Percentiles rank a stretch among this genome's conserved stretches.
Evolutionary conservation across 2,329 filamentous ascomycete genomes (phyloP).

Genomic region (Nemania diffusa): DNA sequence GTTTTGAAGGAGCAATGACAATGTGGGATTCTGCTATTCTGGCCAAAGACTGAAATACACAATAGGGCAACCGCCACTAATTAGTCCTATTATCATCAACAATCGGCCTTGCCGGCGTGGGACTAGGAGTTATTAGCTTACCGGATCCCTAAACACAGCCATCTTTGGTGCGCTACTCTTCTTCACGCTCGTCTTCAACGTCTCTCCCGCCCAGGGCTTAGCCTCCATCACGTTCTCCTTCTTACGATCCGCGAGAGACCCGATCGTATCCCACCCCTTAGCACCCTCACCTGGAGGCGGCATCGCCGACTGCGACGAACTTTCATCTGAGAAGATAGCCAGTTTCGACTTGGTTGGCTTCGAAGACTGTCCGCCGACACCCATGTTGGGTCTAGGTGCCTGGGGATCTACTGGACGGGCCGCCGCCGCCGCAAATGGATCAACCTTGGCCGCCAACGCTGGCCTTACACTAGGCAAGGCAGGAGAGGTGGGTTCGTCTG

Average conservation of each 20-base stretch:
- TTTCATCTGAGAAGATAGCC: conserved; percentile 87
- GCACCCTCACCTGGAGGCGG: conserved; percentile 63
- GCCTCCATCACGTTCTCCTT: conserved; percentile 92
- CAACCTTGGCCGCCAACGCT: conserved; percentile 84
- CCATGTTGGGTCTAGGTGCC: conserved; percentile 63
- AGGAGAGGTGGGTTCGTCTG: conserved; percentile 81
- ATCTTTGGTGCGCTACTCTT: conserved; percentile 82
- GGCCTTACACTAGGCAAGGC: conserved; percentile 85
- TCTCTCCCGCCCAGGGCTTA: conserved; percentile 92
- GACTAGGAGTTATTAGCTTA: conserved; percentile 65
- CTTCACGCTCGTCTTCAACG: conserved; percentile 85
- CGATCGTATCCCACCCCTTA: conserved; percentile 92
- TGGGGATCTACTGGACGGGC: conserved; percentile 72
- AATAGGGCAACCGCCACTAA: conserved; percentile 60
- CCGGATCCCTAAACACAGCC: conserved; percentile 93
- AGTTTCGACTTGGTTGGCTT: conserved; percentile 83
- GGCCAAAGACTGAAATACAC: conserved; percentile 66
- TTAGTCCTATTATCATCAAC: conserved; percentile 99
- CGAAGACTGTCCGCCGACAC: conserved; percentile 60
- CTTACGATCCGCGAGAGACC: conserved; percentile 84
- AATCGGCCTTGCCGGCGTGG: conserved; percentile 63
- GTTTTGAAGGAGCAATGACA: conserved; percentile 74
- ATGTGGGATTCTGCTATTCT: conserved; percentile 71
- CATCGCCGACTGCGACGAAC: conserved; percentile 67
- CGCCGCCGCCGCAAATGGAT: conserved; percentile 77